These are phyloP conservation scores for Pyronema omphalodes DNA, from an alignment of 495 filamentous ascomycete species.

Conservation along the genomic window DNA sequence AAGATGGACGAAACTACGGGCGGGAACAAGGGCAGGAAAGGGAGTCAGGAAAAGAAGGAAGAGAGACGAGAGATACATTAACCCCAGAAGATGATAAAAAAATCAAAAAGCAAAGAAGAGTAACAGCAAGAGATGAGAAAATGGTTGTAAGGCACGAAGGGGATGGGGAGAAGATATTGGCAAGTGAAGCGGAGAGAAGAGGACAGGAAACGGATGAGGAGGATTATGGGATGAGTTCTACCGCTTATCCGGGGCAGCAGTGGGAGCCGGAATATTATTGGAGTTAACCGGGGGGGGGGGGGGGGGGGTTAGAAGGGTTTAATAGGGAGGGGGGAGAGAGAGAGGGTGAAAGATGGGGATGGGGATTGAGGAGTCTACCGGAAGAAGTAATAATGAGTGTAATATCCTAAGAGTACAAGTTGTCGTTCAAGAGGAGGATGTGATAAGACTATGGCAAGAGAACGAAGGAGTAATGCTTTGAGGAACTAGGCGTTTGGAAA, in stretches of 20 bases:
- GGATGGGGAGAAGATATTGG: neutral
- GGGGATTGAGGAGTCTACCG: too few species aligned
- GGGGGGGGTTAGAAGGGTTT: too few species aligned
- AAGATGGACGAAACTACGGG: neutral
- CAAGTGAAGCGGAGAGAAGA: neutral
- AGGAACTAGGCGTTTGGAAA: too few species aligned
- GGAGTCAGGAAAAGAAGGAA: neutral
- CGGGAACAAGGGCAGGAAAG: neutral
- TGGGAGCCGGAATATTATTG: conserved; percentile 6
- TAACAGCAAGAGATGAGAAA: neutral
- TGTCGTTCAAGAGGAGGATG: too few species aligned
- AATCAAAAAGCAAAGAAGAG: neutral
- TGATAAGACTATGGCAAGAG: too few species aligned
- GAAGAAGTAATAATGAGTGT: too few species aligned
- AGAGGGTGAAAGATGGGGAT: too few species aligned
- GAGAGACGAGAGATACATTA: neutral
- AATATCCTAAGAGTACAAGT: too few species aligned
- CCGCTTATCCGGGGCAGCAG: neutral
- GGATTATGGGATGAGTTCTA: neutral
- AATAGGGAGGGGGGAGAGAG: too few species aligned
- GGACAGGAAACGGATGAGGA: neutral
- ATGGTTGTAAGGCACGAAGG: neutral
- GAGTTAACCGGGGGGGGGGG: neutral
- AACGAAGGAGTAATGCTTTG: too few species aligned
- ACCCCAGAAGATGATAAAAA: neutral